phyloP scores from a whole-genome alignment of 164 flowering plant species.

The Taxillus chinensis region DNA sequence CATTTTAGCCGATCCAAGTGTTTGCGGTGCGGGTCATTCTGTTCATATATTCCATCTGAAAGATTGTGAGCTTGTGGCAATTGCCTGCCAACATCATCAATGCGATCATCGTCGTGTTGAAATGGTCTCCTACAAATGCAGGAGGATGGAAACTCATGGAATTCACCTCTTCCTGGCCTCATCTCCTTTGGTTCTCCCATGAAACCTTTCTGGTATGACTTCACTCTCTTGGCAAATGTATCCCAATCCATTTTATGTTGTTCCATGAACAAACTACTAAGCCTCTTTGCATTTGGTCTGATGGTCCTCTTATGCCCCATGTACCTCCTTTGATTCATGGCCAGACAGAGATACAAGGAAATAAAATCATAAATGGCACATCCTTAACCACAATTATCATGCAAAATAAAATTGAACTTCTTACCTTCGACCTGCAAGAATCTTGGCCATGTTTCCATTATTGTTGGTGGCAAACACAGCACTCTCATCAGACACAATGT shows the following conservation, averaged over 20 bases:
- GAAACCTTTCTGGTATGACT: conserved; percentile 71
- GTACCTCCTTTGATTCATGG: conserved; percentile 64
- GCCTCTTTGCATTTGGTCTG: conserved; percentile 84
- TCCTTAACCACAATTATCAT: background rate
- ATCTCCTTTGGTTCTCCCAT: conserved; percentile 98
- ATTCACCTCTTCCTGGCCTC: conserved; percentile 80
- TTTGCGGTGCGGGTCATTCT: background rate
- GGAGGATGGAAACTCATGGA: conserved; percentile 75
- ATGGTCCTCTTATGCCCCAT: conserved; percentile 95
- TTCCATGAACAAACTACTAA: conserved; percentile 63
- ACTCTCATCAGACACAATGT: conserved; percentile 85
- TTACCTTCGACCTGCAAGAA: conserved; percentile 93
- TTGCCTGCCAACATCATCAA: background rate
- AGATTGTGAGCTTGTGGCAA: background rate
- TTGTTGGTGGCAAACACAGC: conserved; percentile 93
- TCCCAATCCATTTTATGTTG: conserved; percentile 64
- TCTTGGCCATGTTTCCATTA: conserved; percentile 99
- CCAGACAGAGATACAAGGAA: conserved; percentile 4
- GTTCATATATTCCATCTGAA: background rate
- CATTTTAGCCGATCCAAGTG: background rate
- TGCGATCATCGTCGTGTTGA: conserved; percentile 2
- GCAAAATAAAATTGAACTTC: conserved; percentile 6
- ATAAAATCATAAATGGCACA: background rate
- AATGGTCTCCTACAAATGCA: conserved; percentile 64
- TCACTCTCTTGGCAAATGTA: conserved; percentile 64